phyloP scores from a whole-genome alignment of 2,329 filamentous ascomycete species.

The Fulvia fulva region DNA sequence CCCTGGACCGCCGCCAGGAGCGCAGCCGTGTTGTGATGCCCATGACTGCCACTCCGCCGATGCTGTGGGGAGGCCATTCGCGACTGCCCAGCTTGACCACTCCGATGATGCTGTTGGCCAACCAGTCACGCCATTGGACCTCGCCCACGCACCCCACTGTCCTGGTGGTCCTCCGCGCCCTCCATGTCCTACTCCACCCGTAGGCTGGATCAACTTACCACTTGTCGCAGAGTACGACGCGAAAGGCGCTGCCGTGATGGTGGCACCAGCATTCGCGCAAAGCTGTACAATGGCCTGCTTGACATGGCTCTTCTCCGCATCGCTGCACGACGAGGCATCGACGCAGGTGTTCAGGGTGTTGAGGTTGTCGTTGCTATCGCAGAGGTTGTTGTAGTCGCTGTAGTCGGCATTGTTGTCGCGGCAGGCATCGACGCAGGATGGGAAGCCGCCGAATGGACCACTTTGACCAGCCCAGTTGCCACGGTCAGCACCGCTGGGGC shows the following conservation, averaged over 20 bases:
- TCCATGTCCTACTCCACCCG: not conserved
- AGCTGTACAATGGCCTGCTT: conserved; percentile 28
- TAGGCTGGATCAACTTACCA: conserved; percentile 17
- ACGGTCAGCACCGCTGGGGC: conserved; percentile 4
- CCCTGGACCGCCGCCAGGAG: conserved; percentile 3
- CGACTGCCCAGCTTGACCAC: conserved; percentile 22
- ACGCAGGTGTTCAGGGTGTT: conserved; percentile 25
- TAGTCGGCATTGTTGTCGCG: conserved; percentile 9
- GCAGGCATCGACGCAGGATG: conserved; percentile 17
- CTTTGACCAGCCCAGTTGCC: conserved; percentile 7
- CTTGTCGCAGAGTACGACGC: conserved; percentile 26
- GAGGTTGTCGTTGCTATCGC: conserved; percentile 20
- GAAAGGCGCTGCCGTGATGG: conserved; percentile 23
- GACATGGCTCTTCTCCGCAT: conserved; percentile 23
- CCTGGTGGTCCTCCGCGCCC: conserved; percentile 3
- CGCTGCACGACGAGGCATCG: conserved; percentile 20
- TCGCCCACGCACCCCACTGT: conserved; percentile 16
- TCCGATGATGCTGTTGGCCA: conserved; percentile 21
- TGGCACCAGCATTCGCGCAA: conserved; percentile 28
- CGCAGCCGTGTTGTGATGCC: conserved; percentile 26
- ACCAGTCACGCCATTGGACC: conserved; percentile 13
- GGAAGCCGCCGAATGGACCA: conserved; percentile 15
- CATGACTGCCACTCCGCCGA: conserved; percentile 27
- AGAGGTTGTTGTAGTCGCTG: conserved; percentile 17
- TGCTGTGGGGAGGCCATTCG: conserved; percentile 24